Percentiles rank a stretch among this genome's conserved stretches.
These are phyloP conservation scores for Usnea hakonensis DNA, from an alignment of 495 filamentous ascomycete genomes.

Conservation along the genomic window DNA sequence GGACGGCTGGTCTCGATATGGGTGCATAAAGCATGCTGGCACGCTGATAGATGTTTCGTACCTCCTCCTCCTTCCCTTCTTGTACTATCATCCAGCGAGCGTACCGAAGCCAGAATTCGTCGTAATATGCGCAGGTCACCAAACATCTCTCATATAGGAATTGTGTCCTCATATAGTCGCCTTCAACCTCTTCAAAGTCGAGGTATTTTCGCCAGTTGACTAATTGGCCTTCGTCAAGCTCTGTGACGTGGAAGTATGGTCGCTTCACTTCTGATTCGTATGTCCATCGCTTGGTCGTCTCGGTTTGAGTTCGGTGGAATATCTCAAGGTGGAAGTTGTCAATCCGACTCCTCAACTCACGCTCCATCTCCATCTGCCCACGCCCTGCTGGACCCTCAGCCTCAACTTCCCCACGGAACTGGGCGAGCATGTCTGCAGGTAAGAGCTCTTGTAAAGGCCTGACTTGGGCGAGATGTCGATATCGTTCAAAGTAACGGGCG, in stretches of 20 bases:
- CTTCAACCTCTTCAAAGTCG: conserved; percentile 88
- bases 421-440: conserved; percentile 55
- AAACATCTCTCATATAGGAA: conserved; percentile 93
- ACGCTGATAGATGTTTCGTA: conserved; percentile 86
- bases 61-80: conserved; percentile 75
- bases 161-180: conserved; percentile 62
- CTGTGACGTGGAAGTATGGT: conserved; percentile 94
- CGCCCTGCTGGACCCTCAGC: conserved; percentile 43
- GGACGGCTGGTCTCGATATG: conserved; percentile 68
- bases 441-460: conserved; percentile 69
- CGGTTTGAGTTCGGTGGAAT: conserved; percentile 74
- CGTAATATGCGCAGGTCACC: conserved; percentile 87
- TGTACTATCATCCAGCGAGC: conserved; percentile 94
- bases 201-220: conserved; percentile 95
- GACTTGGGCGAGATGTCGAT: conserved; percentile 66
- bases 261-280: conserved; percentile 94
- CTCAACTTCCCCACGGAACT: conserved; percentile 64
- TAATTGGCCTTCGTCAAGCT: conserved; percentile 78
- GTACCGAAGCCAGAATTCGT: conserved; percentile 96
- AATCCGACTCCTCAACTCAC: conserved; percentile 69
- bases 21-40: conserved; percentile 79
- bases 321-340: conserved; percentile 73
- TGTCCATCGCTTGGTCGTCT: conserved; percentile 90
- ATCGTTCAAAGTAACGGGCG: conserved; percentile 88
- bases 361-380: conserved; percentile 71